These are phyloP conservation scores for Macrolepiota albuminosa DNA, from an alignment of 768 basidiomycete species.

Conservation along the genomic window DNA sequence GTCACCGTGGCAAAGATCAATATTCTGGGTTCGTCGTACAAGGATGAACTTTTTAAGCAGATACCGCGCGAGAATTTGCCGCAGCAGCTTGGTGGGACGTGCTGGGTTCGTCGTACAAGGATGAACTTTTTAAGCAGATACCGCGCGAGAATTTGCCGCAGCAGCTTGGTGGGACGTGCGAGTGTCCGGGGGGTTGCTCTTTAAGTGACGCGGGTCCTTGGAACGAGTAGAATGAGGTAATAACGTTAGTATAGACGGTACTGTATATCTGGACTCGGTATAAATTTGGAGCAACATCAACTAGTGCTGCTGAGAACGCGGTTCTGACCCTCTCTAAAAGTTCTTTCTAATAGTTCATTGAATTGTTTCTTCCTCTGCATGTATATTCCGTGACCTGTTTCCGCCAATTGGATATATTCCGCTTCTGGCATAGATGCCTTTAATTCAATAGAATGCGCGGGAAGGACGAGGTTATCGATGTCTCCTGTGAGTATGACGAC, in stretches of 20 bases:
- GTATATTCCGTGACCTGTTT: conserved; percentile 61
- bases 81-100: conserved; percentile 77
- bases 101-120: conserved; percentile 76
- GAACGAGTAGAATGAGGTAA: conserved; percentile 35
- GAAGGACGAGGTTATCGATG: conserved; percentile 53
- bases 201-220: conserved; percentile 91
- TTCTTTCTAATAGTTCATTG: conserved; percentile 52
- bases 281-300: not conserved
- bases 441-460: conserved; percentile 45
- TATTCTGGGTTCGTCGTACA: conserved; percentile 76
- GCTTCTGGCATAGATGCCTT: conserved; percentile 58
- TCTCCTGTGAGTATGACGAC: conserved; percentile 66
- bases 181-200: conserved; percentile 77
- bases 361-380: conserved; percentile 45
- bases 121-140: conserved; percentile 77
- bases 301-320: not conserved
- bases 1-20: conserved; percentile 95
- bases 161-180: conserved; percentile 81
- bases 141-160: conserved; percentile 76
- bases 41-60: conserved; percentile 72
- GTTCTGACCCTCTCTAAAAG: conserved; percentile 48
- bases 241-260: not conserved
- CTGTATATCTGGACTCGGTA: not conserved
- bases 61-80: conserved; percentile 84
- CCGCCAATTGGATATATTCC: conserved; percentile 51